Conservation (phyloP, 2,329 filamentous ascomycete genomes). For the Chaetomiaceae sp. region DNA sequence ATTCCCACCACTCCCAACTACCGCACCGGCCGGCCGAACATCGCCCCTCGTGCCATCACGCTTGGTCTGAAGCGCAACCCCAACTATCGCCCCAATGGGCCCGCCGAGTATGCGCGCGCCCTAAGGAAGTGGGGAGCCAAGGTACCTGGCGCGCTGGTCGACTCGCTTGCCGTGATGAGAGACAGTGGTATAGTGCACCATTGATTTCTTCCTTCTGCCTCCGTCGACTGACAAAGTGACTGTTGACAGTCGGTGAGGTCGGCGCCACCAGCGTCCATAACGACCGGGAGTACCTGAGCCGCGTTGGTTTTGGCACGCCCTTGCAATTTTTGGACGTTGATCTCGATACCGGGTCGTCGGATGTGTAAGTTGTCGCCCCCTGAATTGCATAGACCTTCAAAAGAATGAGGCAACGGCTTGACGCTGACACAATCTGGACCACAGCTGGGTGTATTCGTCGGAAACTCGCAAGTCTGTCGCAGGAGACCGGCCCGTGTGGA, state of each 20-base stretch:
- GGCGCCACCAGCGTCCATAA: slow-evolving; percentile 29
- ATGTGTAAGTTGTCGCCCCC: slow-evolving; percentile 68
- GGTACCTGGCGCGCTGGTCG: slow-evolving; percentile 25
- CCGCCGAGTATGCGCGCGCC: slow-evolving; percentile 28
- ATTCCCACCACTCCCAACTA: not conserved
- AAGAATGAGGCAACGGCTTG: too few relatives aligned
- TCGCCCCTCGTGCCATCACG: slow-evolving; percentile 9
- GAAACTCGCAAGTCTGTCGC: slow-evolving; percentile 38
- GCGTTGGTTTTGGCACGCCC: slow-evolving; percentile 55
- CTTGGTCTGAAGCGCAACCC: slow-evolving; percentile 26
- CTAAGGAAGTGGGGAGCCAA: slow-evolving; percentile 34
- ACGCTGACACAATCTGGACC: not conserved
- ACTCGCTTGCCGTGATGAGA: slow-evolving; percentile 3
- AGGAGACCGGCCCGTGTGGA: slow-evolving; percentile 38
- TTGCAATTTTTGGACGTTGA: slow-evolving; percentile 56
- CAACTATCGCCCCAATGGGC: slow-evolving; percentile 30
- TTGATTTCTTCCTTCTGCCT: not conserved
- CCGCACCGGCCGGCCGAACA: not conserved
- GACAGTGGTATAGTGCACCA: slow-evolving; percentile 3
- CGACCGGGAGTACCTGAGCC: slow-evolving; percentile 54
- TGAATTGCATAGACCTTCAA: too few relatives aligned
- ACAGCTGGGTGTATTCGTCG: slow-evolving; percentile 49
- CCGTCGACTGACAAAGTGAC: not conserved
- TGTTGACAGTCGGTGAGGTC: slow-evolving; percentile 17
- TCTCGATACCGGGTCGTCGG: slow-evolving; percentile 60